These are phyloP conservation scores for Nigrospora sphaerica DNA, from an alignment of 2,329 filamentous ascomycete genomes.

Conservation along the genomic window DNA sequence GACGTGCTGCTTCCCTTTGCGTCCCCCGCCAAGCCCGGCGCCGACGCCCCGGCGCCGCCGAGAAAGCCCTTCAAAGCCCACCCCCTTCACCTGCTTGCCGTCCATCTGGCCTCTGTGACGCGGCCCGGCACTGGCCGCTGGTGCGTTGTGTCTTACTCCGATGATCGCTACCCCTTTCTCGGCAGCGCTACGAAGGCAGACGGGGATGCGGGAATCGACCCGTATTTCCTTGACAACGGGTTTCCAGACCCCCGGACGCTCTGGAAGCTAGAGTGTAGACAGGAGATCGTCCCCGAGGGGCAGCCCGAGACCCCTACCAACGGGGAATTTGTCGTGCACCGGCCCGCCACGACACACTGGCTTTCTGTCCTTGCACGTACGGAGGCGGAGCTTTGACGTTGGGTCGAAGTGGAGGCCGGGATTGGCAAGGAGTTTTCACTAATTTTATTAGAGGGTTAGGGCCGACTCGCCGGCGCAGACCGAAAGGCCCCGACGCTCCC, in stretches of 20 bases:
- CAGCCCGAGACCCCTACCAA: neutral
- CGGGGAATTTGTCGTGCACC: neutral
- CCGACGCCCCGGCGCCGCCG: neutral
- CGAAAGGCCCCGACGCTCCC: too few relatives aligned
- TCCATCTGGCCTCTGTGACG: constrained; percentile 1
- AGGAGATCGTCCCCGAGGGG: neutral
- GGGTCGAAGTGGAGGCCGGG: neutral
- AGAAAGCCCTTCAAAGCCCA: neutral
- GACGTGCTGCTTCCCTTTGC: neutral
- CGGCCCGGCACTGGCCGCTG: neutral
- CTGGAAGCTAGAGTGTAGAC: constrained; percentile 1
- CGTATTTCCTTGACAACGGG: neutral
- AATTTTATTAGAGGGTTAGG: too few relatives aligned
- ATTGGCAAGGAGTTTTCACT: too few relatives aligned
- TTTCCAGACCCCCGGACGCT: constrained; percentile 1
- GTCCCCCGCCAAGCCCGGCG: neutral
- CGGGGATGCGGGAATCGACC: neutral
- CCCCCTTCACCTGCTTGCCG: neutral
- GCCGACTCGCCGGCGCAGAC: too few relatives aligned
- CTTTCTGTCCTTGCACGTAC: constrained; percentile 1
- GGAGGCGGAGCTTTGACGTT: neutral
- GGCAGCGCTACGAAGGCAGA: too few relatives aligned
- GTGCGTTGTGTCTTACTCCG: constrained; percentile 1
- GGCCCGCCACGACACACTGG: constrained; percentile 1
- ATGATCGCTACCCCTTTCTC: constrained; percentile 1